phyloP scores from a whole-genome alignment of 805 yeast species.

The Candida rishiriensis region DNA sequence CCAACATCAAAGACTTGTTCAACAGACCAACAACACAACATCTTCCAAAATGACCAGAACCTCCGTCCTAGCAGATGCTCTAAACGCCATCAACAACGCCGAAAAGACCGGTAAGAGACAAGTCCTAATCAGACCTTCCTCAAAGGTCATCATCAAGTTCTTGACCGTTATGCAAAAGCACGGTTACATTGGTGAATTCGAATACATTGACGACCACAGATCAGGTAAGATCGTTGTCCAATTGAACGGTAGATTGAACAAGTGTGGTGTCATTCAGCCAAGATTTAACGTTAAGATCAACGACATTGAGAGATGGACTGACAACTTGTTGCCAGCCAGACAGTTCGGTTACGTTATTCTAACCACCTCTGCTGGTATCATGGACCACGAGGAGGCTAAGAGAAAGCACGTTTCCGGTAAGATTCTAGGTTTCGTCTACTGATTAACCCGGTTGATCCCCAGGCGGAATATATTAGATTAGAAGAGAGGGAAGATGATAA shows the following conservation, averaged over 20 bases:
- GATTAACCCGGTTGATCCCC: slow-evolving; percentile 22
- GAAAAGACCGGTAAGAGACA: slow-evolving; percentile 99
- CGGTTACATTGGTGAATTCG: slow-evolving; percentile 97
- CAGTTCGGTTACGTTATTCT: slow-evolving; percentile 97
- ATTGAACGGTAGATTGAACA: slow-evolving; percentile 97
- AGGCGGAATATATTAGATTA: not conserved
- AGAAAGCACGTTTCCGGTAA: slow-evolving; percentile 99
- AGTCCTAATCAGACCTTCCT: slow-evolving; percentile 96
- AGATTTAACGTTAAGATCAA: slow-evolving; percentile 95
- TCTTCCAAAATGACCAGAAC: slow-evolving; percentile 93
- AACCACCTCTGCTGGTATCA: slow-evolving; percentile 98
- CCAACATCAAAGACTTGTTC: too few relatives aligned
- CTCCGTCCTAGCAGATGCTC: slow-evolving; percentile 97
- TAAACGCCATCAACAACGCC: slow-evolving; percentile 97
- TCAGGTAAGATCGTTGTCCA: slow-evolving; percentile 96
- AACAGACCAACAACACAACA: not conserved
- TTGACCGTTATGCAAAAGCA: slow-evolving; percentile 96
- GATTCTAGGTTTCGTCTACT: slow-evolving; percentile 97
- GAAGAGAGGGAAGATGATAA: not conserved
- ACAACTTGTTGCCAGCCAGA: slow-evolving; percentile 97
- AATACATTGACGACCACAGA: slow-evolving; percentile 98
- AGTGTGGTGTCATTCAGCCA: slow-evolving; percentile 98
- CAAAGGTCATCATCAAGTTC: slow-evolving; percentile 97
- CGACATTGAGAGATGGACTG: slow-evolving; percentile 98
- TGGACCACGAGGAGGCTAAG: slow-evolving; percentile 99